Evolutionary conservation across 257 asterid species (phyloP).

Genomic region (Nicotiana tomentosiformis): DNA sequence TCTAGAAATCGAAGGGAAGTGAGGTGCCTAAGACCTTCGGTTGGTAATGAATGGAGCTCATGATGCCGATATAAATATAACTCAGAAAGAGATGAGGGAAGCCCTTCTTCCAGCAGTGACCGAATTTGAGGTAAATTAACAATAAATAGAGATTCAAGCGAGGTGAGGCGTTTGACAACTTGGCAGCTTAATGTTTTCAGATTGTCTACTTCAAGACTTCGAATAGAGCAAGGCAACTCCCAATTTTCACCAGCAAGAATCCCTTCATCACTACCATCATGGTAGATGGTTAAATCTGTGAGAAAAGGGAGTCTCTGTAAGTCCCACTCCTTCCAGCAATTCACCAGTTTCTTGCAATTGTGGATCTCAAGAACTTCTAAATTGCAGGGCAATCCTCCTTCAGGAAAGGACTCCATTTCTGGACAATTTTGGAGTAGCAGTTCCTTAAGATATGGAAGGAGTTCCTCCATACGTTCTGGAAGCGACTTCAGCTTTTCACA

Average conservation of each 20-base stretch:
- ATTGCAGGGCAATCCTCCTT: conserved; percentile 10
- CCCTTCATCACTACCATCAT: not conserved
- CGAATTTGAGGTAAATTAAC: not conserved
- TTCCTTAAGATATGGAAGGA: conserved; percentile 5
- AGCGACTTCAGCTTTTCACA: not conserved
- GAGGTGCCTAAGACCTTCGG: not conserved
- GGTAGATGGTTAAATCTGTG: not conserved
- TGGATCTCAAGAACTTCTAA: not conserved
- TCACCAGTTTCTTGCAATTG: not conserved
- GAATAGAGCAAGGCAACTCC: conserved; percentile 1
- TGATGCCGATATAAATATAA: not conserved
- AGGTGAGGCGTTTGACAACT: not conserved
- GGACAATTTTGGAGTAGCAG: not conserved
- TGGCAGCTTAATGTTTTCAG: not conserved
- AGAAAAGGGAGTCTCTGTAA: not conserved
- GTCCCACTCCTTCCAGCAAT: not conserved
- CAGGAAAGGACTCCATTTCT: conserved; percentile 2
- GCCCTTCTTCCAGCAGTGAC: not conserved
- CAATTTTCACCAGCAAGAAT: not conserved
- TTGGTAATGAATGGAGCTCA: not conserved
- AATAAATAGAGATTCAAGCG: not conserved
- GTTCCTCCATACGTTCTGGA: not conserved
- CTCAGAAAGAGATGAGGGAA: not conserved
- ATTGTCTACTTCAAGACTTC: not conserved
- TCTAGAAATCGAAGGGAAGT: not conserved